These are phyloP conservation scores for Pelagophyceae sp. DNA, from an alignment of 352 stramenopile species.

Conservation along the genomic window DNA sequence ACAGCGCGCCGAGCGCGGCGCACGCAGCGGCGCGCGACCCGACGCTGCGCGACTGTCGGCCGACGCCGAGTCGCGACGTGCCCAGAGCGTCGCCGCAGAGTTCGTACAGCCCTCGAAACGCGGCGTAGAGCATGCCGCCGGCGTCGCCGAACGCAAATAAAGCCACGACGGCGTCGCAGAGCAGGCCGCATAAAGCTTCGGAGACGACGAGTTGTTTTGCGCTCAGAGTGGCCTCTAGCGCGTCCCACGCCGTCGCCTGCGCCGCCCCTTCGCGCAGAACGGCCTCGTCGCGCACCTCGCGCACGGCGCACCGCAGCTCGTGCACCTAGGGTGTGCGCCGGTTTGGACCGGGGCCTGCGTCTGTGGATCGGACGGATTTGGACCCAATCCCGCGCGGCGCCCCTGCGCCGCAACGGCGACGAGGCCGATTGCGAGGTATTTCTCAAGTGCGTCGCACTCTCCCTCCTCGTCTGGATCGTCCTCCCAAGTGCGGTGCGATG, in stretches of 20 bases:
- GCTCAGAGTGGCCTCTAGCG: not conserved
- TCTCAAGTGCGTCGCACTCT: too few species aligned
- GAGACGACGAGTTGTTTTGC: not conserved
- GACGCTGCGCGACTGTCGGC: not conserved
- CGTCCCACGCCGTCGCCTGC: constrained; percentile 13
- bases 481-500: not conserved
- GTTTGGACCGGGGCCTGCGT: too few species aligned
- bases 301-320: not conserved
- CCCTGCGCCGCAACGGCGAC: too few species aligned
- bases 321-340: not conserved
- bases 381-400: too few species aligned
- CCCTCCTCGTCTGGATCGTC: not conserved
- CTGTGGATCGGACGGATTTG: too few species aligned
- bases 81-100: not conserved
- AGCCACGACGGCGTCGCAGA: not conserved
- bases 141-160: constrained; percentile 1
- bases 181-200: not conserved
- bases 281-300: not conserved
- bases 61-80: not conserved
- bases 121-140: constrained; percentile 8
- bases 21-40: not conserved
- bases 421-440: too few species aligned
- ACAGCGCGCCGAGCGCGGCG: not conserved
- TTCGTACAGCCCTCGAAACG: not conserved
- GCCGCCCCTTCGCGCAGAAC: not conserved